Conservation (phyloP, 177 flowering plant genomes). For the Vitis hybrid region DNA sequence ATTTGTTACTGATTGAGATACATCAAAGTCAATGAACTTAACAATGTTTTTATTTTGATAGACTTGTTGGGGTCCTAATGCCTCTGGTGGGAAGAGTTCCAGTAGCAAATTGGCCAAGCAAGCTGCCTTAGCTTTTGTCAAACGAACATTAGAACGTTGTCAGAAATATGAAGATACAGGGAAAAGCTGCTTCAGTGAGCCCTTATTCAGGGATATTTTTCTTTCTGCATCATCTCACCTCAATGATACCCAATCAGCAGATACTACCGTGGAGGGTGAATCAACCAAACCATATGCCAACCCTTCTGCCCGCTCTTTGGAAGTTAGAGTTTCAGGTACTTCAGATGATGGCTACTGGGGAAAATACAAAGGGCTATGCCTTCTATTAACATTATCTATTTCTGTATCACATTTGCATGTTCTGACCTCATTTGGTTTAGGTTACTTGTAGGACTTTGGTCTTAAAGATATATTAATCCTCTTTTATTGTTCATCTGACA, state of each 20-base stretch:
- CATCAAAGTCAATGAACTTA: no score
- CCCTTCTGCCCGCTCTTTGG: conserved; percentile 28
- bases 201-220: conserved; percentile 51
- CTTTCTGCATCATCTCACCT: conserved; percentile 36
- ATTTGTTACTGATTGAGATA: no score
- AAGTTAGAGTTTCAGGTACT: conserved; percentile 50
- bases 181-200: conserved; percentile 76
- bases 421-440: not conserved
- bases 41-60: conserved; percentile 20
- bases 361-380: not conserved
- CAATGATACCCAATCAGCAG: conserved; percentile 31
- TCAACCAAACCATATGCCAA: conserved; percentile 31
- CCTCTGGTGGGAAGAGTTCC: conserved; percentile 61
- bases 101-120: conserved; percentile 66
- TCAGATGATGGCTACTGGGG: conserved; percentile 1
- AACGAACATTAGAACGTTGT: conserved; percentile 55
- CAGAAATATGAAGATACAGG: conserved; percentile 64
- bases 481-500: not conserved
- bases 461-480: not conserved
- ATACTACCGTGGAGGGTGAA: conserved; percentile 38
- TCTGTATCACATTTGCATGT: not conserved
- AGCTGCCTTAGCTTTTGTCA: conserved; percentile 65
- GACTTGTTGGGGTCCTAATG: conserved; percentile 59
- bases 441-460: not conserved
- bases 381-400: not conserved